Conservation (phyloP, 352 stramenopile genomes). For the Blastocystis sp. region DNA sequence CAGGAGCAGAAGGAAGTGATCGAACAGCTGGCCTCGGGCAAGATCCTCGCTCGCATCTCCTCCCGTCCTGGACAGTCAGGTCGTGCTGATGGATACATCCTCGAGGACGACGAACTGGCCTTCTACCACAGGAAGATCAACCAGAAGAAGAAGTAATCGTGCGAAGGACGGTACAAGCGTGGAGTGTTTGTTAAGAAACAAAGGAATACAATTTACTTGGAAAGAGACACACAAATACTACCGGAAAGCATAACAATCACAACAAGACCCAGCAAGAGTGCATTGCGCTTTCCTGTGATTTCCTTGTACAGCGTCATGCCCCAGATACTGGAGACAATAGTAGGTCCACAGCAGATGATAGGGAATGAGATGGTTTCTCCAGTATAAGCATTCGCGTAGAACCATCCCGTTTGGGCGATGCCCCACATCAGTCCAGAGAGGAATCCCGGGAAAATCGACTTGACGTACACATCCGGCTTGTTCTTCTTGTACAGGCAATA, state of each 20-base stretch:
- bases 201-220: neutral
- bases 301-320: slow-evolving; percentile 64
- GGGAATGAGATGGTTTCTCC: slow-evolving; percentile 62
- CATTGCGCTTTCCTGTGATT: slow-evolving; percentile 63
- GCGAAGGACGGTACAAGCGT: slow-evolving; percentile 3
- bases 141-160: slow-evolving; percentile 59
- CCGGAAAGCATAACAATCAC: slow-evolving; percentile 43
- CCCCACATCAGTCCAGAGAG: slow-evolving; percentile 64
- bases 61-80: slow-evolving; percentile 58
- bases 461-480: slow-evolving; percentile 64
- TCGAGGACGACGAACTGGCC: slow-evolving; percentile 60
- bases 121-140: slow-evolving; percentile 63
- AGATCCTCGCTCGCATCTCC: slow-evolving; percentile 50
- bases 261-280: slow-evolving; percentile 42
- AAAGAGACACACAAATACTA: slow-evolving; percentile 11
- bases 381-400: slow-evolving; percentile 61
- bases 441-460: slow-evolving; percentile 64
- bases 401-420: slow-evolving; percentile 63
- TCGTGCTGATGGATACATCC: slow-evolving; percentile 64
- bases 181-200: neutral
- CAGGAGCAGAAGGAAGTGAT: slow-evolving; percentile 42
- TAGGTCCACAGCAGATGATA: slow-evolving; percentile 64
- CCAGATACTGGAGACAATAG: slow-evolving; percentile 63
- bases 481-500: slow-evolving; percentile 65
- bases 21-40: slow-evolving; percentile 33